A percentile compares a stretch with the other conserved stretches of the same genome.
phyloP scores from a whole-genome alignment of 2,329 filamentous ascomycete genomes.

The Cladosporium sp. region DNA sequence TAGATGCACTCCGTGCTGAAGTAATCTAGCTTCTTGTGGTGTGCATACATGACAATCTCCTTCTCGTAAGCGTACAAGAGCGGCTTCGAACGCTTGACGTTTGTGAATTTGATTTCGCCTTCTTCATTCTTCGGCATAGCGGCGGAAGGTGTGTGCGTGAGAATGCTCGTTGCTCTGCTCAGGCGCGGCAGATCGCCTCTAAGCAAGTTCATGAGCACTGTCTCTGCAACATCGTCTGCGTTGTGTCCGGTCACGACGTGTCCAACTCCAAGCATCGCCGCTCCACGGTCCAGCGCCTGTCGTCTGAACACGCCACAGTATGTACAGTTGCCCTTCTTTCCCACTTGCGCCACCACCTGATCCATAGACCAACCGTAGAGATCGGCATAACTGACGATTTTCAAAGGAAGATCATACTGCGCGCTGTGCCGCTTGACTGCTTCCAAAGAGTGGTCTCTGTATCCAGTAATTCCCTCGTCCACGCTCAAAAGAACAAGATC shows the following conservation, averaged over 20 bases:
- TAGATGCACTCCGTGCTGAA: conserved; percentile 99
- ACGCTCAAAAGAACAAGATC: conserved; percentile 85
- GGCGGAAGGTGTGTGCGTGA: conserved; percentile 57
- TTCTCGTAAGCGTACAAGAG: conserved; percentile 99
- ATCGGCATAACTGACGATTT: conserved; percentile 88
- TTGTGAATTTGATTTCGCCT: conserved; percentile 57
- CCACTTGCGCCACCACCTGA: conserved; percentile 91
- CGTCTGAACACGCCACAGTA: conserved; percentile 96
- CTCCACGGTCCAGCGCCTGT: conserved; percentile 88
- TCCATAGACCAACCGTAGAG: conserved; percentile 99
- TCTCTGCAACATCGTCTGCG: conserved; percentile 95
- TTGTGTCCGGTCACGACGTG: conserved; percentile 98
- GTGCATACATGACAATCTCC: conserved; percentile 95
- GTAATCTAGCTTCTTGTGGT: conserved; percentile 95
- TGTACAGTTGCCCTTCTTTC: conserved; percentile 98
- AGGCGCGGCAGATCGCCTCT: conserved; percentile 84
- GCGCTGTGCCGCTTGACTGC: conserved; percentile 91
- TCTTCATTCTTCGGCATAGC: conserved; percentile 13
- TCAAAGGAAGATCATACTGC: conserved; percentile 87
- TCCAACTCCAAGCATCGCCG: conserved; percentile 77
- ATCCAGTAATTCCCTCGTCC: conserved; percentile 96
- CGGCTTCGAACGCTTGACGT: conserved; percentile 93
- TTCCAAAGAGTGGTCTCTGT: conserved; percentile 91
- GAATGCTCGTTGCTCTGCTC: conserved; percentile 82
- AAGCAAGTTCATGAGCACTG: conserved; percentile 93